Evolutionary conservation across 2,329 filamentous ascomycete species (phyloP).

Genomic region (Ambrosiella cleistominuta): DNA sequence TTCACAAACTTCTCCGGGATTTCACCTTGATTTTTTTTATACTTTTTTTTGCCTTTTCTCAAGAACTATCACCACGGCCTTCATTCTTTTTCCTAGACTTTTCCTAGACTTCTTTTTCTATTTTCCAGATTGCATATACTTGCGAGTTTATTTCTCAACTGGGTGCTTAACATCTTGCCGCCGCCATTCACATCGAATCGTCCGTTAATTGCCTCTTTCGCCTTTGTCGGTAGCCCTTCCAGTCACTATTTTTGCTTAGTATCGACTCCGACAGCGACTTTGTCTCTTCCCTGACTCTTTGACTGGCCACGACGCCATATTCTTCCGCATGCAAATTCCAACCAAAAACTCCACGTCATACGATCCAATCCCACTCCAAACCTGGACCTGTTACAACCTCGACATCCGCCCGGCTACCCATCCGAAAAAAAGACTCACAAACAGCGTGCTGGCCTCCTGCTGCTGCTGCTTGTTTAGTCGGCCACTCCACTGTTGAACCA

Average conservation of each 20-base stretch:
- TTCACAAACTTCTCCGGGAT: no score
- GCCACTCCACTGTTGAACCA: background rate
- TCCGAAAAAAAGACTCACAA: background rate
- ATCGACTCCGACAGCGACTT: background rate
- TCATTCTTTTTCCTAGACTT: background rate
- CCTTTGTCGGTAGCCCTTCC: background rate
- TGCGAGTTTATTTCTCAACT: background rate
- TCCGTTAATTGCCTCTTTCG: background rate
- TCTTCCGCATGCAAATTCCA: background rate
- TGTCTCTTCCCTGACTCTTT: background rate
- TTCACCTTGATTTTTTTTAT: no score
- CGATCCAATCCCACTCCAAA: constrained; percentile 1
- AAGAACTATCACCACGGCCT: no score
- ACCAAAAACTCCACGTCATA: constrained; percentile 9
- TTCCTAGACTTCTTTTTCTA: background rate
- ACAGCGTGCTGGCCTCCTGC: background rate
- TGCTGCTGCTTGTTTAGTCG: background rate
- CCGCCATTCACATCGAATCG: background rate
- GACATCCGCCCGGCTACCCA: background rate
- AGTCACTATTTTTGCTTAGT: background rate
- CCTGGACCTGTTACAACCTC: background rate
- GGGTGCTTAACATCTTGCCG: background rate
- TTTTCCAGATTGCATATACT: background rate
- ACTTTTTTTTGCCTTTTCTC: no score
- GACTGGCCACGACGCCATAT: background rate